phyloP scores from a whole-genome alignment of 257 asterid species.

The Buddleja alternifolia region DNA sequence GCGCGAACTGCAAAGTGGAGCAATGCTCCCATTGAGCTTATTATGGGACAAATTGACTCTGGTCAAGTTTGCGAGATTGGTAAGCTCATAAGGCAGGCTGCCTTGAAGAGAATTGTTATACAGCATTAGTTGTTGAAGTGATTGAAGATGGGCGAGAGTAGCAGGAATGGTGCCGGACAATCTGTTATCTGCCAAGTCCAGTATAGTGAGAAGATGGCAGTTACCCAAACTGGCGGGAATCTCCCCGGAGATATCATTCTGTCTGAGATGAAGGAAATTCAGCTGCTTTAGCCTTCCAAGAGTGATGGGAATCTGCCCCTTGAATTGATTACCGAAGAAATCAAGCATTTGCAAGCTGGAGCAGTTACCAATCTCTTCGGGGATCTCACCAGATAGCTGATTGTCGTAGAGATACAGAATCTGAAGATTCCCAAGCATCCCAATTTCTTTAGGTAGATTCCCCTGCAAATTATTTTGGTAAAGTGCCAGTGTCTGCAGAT shows the following conservation, averaged over 20 bases:
- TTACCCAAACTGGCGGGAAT: slow-evolving; percentile 75
- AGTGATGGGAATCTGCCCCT: slow-evolving; percentile 68
- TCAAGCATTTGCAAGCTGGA: slow-evolving; percentile 73
- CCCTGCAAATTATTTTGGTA: slow-evolving; percentile 72
- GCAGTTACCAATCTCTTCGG: slow-evolving; percentile 78
- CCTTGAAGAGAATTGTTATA: slow-evolving; percentile 87
- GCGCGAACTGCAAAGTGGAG: slow-evolving; percentile 67
- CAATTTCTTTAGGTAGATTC: slow-evolving; percentile 67
- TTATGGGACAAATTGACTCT: slow-evolving; percentile 80
- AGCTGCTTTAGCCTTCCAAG: slow-evolving; percentile 70
- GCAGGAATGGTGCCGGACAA: slow-evolving; percentile 76
- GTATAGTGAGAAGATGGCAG: slow-evolving; percentile 59
- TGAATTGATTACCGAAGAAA: slow-evolving; percentile 74
- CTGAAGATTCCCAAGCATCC: slow-evolving; percentile 70
- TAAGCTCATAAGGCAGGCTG: slow-evolving; percentile 62
- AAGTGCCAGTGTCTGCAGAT: slow-evolving; percentile 65
- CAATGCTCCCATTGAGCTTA: slow-evolving; percentile 69
- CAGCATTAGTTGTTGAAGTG: slow-evolving; percentile 76
- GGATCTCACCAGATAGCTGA: slow-evolving; percentile 78
- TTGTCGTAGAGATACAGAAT: slow-evolving; percentile 74
- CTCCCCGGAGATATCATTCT: slow-evolving; percentile 79
- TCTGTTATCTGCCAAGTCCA: slow-evolving; percentile 84
- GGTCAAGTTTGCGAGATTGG: slow-evolving; percentile 59
- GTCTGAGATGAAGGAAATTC: slow-evolving; percentile 74
- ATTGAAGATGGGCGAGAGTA: slow-evolving; percentile 58